Conservation (phyloP, 768 basidiomycete genomes). For the Calvatia gigantea region DNA sequence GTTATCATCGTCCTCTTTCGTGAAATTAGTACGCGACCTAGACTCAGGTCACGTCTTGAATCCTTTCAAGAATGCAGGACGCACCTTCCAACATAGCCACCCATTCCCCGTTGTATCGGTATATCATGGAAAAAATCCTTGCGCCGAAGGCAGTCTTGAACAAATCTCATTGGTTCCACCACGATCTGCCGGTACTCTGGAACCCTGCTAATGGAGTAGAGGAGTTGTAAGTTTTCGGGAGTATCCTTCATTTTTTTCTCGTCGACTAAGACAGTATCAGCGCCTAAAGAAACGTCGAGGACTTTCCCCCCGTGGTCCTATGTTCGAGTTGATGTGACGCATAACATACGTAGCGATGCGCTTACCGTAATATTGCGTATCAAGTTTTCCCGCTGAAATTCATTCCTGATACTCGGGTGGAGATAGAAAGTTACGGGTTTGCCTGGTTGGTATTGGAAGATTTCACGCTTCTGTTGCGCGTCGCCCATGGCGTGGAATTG, state of each 20-base stretch:
- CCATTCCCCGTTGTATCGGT: constrained; percentile 24
- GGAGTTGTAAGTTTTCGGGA: constrained; percentile 9
- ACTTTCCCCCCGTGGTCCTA: constrained; percentile 28
- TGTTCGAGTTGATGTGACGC: neutral
- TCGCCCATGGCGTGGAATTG: neutral
- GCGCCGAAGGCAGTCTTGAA: constrained; percentile 22
- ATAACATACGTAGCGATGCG: neutral
- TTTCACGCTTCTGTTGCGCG: neutral
- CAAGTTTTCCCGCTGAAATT: constrained; percentile 18
- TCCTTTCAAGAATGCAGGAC: neutral
- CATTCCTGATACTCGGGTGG: constrained; percentile 27
- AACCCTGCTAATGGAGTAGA: constrained; percentile 18
- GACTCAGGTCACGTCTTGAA: neutral
- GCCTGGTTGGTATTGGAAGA: constrained; percentile 24
- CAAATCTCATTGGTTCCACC: constrained; percentile 26
- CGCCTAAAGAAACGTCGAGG: constrained; percentile 15
- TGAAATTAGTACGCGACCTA: constrained; percentile 27
- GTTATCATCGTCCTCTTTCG: constrained; percentile 33
- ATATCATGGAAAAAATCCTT: constrained; percentile 18
- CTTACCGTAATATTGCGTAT: constrained; percentile 32
- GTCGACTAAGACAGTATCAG: constrained; percentile 23
- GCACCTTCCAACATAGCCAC: constrained; percentile 18
- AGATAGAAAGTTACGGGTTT: constrained; percentile 29
- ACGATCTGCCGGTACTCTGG: constrained; percentile 12
- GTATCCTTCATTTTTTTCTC: neutral